Evolutionary conservation across 2,329 filamentous ascomycete genomes (phyloP), one percentile per base, ranked within the genome.

Genomic region (Penicillium sp.): DNA sequence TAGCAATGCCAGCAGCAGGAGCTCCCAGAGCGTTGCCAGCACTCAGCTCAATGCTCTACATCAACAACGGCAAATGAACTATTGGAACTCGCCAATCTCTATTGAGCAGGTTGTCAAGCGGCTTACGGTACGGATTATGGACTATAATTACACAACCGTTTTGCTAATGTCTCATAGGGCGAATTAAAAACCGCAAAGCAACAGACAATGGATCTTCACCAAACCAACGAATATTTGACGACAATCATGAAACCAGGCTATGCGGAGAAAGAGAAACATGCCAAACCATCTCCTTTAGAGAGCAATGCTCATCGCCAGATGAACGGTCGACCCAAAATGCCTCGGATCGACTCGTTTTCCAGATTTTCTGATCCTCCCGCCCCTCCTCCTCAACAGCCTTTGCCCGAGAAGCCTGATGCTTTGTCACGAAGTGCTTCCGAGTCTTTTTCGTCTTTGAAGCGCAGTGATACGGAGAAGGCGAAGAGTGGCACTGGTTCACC

Each of bases 31-130:
- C 57, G 78, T 78, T 52, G 71, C 74, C 39, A 77, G 75, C 50
- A 76, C 72, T 55, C 79, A 82, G 58, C 73, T 79, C 60, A 79
- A 72, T 58, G 73, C 72, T 12, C 76, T 90, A 64, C 79, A 81
- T 47, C 87, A 89, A 57, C 88, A 89, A 59, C 80, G 89, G 44
- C 83, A 84, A 52, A 80, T 84, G 72, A 88, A 89, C 31, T 90
- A 90, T 61, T 95, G 89, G 83, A 77, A 95, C 48, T 88, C 88
- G 6, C 89, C 91, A 0, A 84, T 96, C 56, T 95, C 89, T 6
- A 93, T 95, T 36, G 93, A 99, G 67, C 89, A 95, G 61, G 91
- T 99, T 49, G 86, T 96, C 33, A 96, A 95, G 67, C 85, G 84
- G 65, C 76, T 93, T 44, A 87, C 88, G 65, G 88, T 91, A 77